These are phyloP conservation scores for Kwoniella sp. DNA, from an alignment of 768 basidiomycete species.

Conservation along the genomic window DNA sequence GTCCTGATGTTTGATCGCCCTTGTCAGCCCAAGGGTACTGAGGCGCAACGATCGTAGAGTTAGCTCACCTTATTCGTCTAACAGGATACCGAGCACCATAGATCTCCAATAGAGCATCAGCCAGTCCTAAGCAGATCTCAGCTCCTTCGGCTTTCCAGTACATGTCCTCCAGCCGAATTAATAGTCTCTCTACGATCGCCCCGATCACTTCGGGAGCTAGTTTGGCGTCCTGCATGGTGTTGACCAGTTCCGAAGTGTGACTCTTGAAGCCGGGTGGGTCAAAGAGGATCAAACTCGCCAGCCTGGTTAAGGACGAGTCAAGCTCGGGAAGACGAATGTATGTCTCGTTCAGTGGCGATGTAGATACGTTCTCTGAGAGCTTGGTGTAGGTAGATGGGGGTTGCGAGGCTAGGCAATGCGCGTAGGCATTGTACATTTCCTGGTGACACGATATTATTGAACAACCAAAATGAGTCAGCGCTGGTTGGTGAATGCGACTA, in stretches of 20 bases:
- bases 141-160: conserved; percentile 30
- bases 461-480: too few relatives aligned
- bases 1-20: too few relatives aligned
- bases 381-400: neutral
- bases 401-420: conserved; percentile 25
- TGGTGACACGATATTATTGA: neutral
- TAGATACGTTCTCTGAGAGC: neutral
- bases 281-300: conserved; percentile 10
- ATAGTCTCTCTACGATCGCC: conserved; percentile 48
- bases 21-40: conserved; percentile 58
- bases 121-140: conserved; percentile 19
- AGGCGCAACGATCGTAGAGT: conserved; percentile 55
- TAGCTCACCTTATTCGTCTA: conserved; percentile 27
- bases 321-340: conserved; percentile 2
- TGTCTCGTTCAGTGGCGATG: conserved; percentile 3
- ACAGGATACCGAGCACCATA: conserved; percentile 34
- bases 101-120: conserved; percentile 20
- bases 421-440: conserved; percentile 25
- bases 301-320: neutral
- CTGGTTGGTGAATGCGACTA: too few relatives aligned
- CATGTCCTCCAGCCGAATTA: conserved; percentile 29
- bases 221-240: conserved; percentile 3
- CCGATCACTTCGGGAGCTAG: conserved; percentile 22
- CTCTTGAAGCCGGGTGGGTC: conserved; percentile 5
- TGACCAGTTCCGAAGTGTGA: conserved; percentile 1